Evolutionary conservation across 257 asterid genomes (phyloP).

Genomic region (Jasminum sambac): DNA sequence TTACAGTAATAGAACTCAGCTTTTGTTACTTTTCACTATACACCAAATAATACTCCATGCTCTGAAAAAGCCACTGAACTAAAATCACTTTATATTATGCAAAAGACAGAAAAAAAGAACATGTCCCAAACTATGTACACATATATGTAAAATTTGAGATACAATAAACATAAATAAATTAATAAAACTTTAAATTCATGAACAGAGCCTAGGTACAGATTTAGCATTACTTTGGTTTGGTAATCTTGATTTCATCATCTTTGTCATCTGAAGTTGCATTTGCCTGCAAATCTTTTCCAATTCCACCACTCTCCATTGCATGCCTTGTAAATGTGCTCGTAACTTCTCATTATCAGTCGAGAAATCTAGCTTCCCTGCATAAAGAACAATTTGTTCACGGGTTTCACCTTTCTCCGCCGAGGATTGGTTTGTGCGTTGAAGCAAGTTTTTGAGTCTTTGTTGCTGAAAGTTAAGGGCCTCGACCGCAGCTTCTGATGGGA

Average conservation of each 20-base stretch:
- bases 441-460: slow-evolving; percentile 65
- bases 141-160: slow-evolving; percentile 16
- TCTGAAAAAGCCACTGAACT: slow-evolving; percentile 21
- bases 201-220: slow-evolving; percentile 75
- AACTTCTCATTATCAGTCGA: slow-evolving; percentile 66
- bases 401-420: slow-evolving; percentile 29
- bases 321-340: slow-evolving; percentile 72
- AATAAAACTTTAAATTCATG: slow-evolving; percentile 41
- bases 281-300: slow-evolving; percentile 69
- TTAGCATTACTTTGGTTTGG: slow-evolving; percentile 46
- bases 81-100: slow-evolving; percentile 5
- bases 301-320: slow-evolving; percentile 86
- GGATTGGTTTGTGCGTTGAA: slow-evolving; percentile 41
- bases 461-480: slow-evolving; percentile 67
- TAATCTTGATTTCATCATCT: slow-evolving; percentile 68
- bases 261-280: slow-evolving; percentile 74
- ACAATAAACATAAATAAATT: not conserved
- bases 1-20: slow-evolving; percentile 21
- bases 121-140: slow-evolving; percentile 37
- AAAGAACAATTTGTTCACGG: slow-evolving; percentile 66
- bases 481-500: slow-evolving; percentile 60
- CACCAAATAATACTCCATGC: slow-evolving; percentile 33
- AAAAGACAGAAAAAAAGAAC: slow-evolving; percentile 10
- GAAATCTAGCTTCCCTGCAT: slow-evolving; percentile 57
- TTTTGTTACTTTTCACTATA: slow-evolving; percentile 9